Evolutionary conservation across 371 early-diverging fungal genomes (phyloP).

Genomic region (Circinella umbellata): DNA sequence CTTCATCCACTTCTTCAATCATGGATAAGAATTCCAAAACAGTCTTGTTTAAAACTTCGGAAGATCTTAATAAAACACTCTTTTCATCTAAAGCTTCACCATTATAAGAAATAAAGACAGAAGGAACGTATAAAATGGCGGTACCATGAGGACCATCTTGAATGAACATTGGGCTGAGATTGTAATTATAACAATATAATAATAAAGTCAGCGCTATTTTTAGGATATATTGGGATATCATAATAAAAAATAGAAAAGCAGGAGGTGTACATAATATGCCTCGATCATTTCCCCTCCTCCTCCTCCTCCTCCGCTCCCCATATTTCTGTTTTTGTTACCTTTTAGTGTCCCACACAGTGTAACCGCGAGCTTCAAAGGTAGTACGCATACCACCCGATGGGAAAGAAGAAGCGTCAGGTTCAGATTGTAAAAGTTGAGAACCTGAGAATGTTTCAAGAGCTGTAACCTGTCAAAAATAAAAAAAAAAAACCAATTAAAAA

Average conservation of each 20-base stretch:
- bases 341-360: constrained; percentile 98
- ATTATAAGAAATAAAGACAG: constrained; percentile 98
- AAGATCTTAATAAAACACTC: constrained; percentile 93
- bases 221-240: neutral
- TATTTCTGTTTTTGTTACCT: constrained; percentile 31
- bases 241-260: no score
- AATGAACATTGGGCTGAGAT: constrained; percentile 92
- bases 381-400: constrained; percentile 98
- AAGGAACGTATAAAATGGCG: constrained; percentile 92
- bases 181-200: no score
- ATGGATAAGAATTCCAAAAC: constrained; percentile 78
- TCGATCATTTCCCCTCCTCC: no score
- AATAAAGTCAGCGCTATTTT: constrained; percentile 12
- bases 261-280: no score
- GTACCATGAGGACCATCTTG: constrained; percentile 94
- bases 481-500: neutral
- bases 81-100: constrained; percentile 99
- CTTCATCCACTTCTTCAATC: constrained; percentile 67
- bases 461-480: constrained; percentile 51
- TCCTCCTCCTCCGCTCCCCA: no score
- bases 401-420: constrained; percentile 99
- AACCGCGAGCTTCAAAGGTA: constrained; percentile 99
- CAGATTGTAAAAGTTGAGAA: constrained; percentile 94
- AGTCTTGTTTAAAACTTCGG: constrained; percentile 81
- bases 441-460: constrained; percentile 96